phyloP scores from a whole-genome alignment of 345 rosid species.

The Streptanthus diversifolius region DNA sequence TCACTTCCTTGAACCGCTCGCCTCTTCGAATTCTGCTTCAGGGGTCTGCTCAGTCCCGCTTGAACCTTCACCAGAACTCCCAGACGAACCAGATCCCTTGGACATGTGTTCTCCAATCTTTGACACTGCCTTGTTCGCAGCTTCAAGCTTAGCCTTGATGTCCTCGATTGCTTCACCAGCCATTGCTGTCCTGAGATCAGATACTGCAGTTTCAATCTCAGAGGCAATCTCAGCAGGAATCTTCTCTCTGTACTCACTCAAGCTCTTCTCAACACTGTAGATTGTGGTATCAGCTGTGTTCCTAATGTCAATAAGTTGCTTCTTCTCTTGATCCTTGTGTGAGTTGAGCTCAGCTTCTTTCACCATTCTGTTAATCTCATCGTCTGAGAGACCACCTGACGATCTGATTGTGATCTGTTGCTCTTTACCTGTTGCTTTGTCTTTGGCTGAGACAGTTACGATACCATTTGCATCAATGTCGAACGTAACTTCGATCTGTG shows the following conservation, averaged over 20 bases:
- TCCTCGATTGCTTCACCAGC: constrained; percentile 42
- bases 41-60: constrained; percentile 46
- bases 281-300: constrained; percentile 44
- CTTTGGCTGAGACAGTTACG: constrained; percentile 46
- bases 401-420: constrained; percentile 49
- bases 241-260: constrained; percentile 50
- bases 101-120: constrained; percentile 58
- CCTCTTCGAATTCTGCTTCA: constrained; percentile 60
- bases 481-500: constrained; percentile 47
- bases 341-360: constrained; percentile 48
- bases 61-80: constrained; percentile 27
- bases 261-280: constrained; percentile 49
- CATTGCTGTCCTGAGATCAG: constrained; percentile 45
- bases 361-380: constrained; percentile 50
- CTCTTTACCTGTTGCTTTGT: constrained; percentile 43
- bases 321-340: constrained; percentile 46
- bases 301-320: constrained; percentile 41
- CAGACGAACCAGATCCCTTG: constrained; percentile 39
- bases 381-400: constrained; percentile 46
- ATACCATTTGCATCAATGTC: constrained; percentile 54
- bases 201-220: constrained; percentile 44
- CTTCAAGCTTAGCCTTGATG: constrained; percentile 52
- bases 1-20: constrained; percentile 37
- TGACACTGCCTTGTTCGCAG: constrained; percentile 54
- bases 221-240: constrained; percentile 41